Evolutionary conservation across 1,284 basidiomycete species (phyloP), one percentile per base, ranked within the genome.

Genomic region (Tilletia caries): DNA sequence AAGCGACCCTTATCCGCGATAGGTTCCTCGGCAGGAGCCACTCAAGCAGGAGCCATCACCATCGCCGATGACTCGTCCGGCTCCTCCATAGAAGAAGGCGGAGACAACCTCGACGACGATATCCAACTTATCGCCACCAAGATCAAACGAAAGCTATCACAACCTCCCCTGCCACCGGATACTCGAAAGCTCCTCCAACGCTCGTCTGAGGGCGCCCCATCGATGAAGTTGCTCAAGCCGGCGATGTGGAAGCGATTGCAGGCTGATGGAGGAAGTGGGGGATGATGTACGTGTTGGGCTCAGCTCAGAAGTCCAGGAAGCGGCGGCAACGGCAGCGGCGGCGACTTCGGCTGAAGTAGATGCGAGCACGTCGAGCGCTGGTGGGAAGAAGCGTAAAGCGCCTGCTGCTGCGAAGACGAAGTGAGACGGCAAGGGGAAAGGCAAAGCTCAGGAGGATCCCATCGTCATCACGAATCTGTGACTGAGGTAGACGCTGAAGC

Each of bases 211-310:
- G 58, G 58, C 13, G 15, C 29, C 6, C 58, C 58, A 20, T 62
- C 58, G 29, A 62, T 62, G 58, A 62, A 62, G 33, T 20, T 62
- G 6, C 58, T 62, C 32, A 62, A 62, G 58, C 58, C 58, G 0
- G 58, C 32, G 32, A 62, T 62, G 58, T 62, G 58, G 58, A 33
- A 23, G 29, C 58, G 58, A 1, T 20, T 62, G 3, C 27, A 62
- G 27, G 18, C 58, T 8, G 20, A 62, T 41, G 8, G 37, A 41
- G 37, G 37, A 41, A 15, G 37, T 41, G 1, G 37, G 15, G 15
- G 37, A 41, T 2, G 37, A 41, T 41, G 15, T 41, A 41, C 37
- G 10, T 41, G 37, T 41, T 41, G 37, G 37, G 37, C 8, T n/a
- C 48, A 50, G 48, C 48, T 50, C 23, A 18, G 48, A 50, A 8